phyloP scores from a whole-genome alignment of 2,329 filamentous ascomycete genomes.

The Lachnellula occidentalis region DNA sequence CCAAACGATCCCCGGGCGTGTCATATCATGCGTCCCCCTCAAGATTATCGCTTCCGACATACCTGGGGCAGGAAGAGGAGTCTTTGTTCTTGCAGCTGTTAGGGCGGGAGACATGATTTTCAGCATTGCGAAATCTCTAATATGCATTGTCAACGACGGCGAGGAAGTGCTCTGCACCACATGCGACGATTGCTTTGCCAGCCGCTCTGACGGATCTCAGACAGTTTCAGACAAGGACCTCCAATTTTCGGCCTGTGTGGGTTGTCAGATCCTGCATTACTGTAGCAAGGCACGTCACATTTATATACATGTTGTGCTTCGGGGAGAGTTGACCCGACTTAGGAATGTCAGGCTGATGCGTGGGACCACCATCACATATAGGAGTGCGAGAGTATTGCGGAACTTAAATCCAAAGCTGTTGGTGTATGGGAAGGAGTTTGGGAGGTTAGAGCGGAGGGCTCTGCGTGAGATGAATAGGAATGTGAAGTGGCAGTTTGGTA shows the following conservation, averaged over 20 bases:
- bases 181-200: background rate
- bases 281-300: background rate
- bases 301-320: no score
- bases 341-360: background rate
- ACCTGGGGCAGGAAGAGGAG: constrained; percentile 2
- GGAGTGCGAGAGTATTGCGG: background rate
- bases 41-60: background rate
- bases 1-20: background rate
- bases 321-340: no score
- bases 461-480: background rate
- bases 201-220: background rate
- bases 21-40: background rate
- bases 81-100: background rate
- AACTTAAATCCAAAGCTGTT: background rate
- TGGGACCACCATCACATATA: background rate
- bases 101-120: background rate
- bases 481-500: background rate
- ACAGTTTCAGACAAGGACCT: background rate
- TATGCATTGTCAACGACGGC: constrained; percentile 1
- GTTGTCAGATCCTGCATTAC: background rate
- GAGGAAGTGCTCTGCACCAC: background rate
- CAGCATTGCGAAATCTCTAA: background rate
- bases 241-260: background rate
- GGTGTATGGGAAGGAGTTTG: background rate
- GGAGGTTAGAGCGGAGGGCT: background rate